These are phyloP conservation scores for Pterulicium gracile DNA, from an alignment of 1,284 basidiomycete genomes.

Conservation along the genomic window DNA sequence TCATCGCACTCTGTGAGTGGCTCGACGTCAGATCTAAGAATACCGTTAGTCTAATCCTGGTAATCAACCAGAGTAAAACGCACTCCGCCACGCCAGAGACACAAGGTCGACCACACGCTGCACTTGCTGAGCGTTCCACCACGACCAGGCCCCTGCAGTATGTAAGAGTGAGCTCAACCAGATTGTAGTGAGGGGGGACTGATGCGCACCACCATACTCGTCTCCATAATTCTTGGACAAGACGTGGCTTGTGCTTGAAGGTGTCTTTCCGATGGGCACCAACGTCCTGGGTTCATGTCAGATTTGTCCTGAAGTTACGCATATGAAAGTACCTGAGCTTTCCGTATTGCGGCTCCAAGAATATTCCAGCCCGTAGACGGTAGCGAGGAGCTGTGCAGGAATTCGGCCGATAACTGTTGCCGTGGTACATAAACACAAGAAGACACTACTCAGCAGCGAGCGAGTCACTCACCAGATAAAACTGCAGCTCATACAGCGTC, in stretches of 20 bases:
- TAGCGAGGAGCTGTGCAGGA: constrained; percentile 26
- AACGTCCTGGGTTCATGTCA: constrained; percentile 33
- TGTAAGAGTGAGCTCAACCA: background rate
- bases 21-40: background rate
- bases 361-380: constrained; percentile 37
- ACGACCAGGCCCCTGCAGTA: background rate
- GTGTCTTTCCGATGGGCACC: constrained; percentile 32
- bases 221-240: constrained; percentile 63
- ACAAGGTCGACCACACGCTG: background rate
- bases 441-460: constrained; percentile 9
- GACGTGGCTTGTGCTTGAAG: constrained; percentile 20
- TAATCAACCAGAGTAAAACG: no score
- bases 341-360: constrained; percentile 34
- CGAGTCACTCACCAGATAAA: constrained; percentile 8
- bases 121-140: background rate
- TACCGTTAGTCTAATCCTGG: background rate
- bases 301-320: no score
- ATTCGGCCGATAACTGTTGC: constrained; percentile 13
- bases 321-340: constrained; percentile 30
- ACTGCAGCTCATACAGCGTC: constrained; percentile 2
- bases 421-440: constrained; percentile 12
- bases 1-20: constrained; percentile 52
- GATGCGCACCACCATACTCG: constrained; percentile 41
- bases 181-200: background rate
- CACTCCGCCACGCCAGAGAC: background rate